A percentile compares a stretch with the other conserved stretches of the same genome.
phyloP scores from a whole-genome alignment of 495 filamentous ascomycete species.

The Penicillium turbatum region DNA sequence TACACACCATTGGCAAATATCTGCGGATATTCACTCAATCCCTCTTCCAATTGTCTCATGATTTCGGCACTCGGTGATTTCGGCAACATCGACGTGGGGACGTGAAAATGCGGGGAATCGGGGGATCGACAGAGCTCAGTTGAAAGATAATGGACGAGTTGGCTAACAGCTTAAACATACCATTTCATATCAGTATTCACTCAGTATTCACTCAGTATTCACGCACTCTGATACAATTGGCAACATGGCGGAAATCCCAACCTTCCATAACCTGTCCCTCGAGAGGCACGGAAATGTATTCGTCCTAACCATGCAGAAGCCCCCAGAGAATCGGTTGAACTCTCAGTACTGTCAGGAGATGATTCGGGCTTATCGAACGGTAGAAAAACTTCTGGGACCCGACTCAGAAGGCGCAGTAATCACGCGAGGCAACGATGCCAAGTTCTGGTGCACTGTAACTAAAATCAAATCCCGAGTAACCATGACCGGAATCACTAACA shows the following conservation, averaged over 20 bases:
- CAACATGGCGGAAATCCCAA: constrained; percentile 22
- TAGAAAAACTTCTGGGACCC: constrained; percentile 36
- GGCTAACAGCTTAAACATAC: neutral
- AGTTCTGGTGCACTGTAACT: constrained; percentile 48
- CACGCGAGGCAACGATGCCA: constrained; percentile 43
- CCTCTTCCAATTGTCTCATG: neutral
- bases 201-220: neutral
- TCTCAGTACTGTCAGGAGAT: constrained; percentile 45
- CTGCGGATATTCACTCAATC: neutral
- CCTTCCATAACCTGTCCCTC: constrained; percentile 27
- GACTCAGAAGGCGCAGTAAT: constrained; percentile 45
- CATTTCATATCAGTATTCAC: neutral
- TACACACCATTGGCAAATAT: neutral
- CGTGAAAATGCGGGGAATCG: constrained; percentile 19
- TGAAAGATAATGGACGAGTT: neutral
- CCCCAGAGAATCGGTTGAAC: constrained; percentile 48
- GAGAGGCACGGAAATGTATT: constrained; percentile 39
- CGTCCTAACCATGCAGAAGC: constrained; percentile 48
- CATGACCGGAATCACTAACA: neutral
- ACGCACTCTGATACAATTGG: neutral
- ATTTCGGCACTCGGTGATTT: constrained; percentile 21
- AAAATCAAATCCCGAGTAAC: neutral
- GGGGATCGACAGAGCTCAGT: constrained; percentile 8
- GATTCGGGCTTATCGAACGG: constrained; percentile 42
- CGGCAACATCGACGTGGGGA: constrained; percentile 10